A percentile compares a stretch with the other conserved stretches of the same genome.
phyloP scores from a whole-genome alignment of 1,139 yeast genomes.

The Barnettozyma hawaiiensis region DNA sequence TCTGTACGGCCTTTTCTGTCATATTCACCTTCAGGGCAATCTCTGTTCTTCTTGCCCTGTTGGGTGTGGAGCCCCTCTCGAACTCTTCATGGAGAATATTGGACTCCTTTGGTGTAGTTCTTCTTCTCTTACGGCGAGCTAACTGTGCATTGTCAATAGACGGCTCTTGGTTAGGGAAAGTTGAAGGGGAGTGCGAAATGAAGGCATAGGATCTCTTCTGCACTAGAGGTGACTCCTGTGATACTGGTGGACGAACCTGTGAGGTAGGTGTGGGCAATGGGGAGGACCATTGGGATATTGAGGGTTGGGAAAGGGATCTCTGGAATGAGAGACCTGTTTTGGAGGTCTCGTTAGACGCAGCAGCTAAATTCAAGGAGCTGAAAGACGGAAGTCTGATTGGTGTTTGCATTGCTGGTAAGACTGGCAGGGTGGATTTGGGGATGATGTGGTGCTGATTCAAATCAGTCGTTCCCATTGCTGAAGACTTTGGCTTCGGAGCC shows the following conservation, averaged over 20 bases:
- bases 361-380: conserved; percentile 20
- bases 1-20: conserved; percentile 97
- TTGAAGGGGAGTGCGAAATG: conserved; percentile 84
- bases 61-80: conserved; percentile 72
- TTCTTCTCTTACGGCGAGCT: conserved; percentile 90
- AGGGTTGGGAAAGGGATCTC: conserved; percentile 10
- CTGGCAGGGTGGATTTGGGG: not conserved
- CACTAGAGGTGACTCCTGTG: conserved; percentile 15
- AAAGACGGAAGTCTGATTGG: conserved; percentile 26
- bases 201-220: conserved; percentile 66
- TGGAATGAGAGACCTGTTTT: conserved; percentile 9
- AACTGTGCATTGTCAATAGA: conserved; percentile 81
- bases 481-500: not conserved
- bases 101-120: conserved; percentile 86
- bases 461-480: conserved; percentile 4
- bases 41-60: conserved; percentile 63
- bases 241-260: conserved; percentile 3
- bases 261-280: conserved; percentile 13
- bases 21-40: conserved; percentile 77
- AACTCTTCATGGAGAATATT: conserved; percentile 77
- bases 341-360: not conserved
- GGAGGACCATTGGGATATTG: conserved; percentile 9
- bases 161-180: conserved; percentile 81
- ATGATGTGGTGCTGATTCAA: conserved; percentile 5
- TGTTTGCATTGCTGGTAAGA: conserved; percentile 8